Base-by-base conservation (phyloP, 164 flowering plant species). In the Aristolochia contorta region DNA sequence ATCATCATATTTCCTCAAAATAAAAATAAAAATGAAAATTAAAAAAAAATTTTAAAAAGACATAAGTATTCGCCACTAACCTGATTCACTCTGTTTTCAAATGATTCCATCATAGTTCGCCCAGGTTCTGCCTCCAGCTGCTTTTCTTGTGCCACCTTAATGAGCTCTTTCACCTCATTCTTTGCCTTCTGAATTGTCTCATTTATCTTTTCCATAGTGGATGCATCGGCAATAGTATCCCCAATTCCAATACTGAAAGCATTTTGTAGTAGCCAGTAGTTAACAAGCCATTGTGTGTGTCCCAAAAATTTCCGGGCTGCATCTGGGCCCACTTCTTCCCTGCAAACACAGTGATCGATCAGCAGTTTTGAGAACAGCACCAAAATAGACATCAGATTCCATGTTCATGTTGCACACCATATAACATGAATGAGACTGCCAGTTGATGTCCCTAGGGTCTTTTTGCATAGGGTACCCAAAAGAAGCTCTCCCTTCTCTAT, bases 251-350 rank as follows among this genome's bases (percentile, higher is more conserved):
- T 93, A 71, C 95, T 90, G 70, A 93, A 93, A 59, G 66, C 97
- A 71, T 93, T 71, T 75, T 93, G 97, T 71, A 93, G 66, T 75
- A 93, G 89, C 99, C 99, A 93, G 60, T 94, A 94, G 66, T 94
- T 94, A 58, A 94, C 99, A 62, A 94, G 96, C 99, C 97, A 94
- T 73, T 94, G 99, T 1, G 97, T 91, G 67, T 94, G 99, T 54
- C 99, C 99, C 75, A 94, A 74, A 65, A 94, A 94, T 64, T 94
- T 94, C 61, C 97, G 92, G 56, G 99, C 99, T 50, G 99, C 95
- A 84, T 94, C 99, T 33, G 99, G 99, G 47, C 99, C 99, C 71
- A 94, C 99, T 62, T 94, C 99, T 67, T 94, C 97, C 99, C 99
- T 94, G 78, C 16, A 67, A n/a, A 55, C 56, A 56, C 46, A 16